Base-by-base conservation (phyloP, 2,329 filamentous ascomycete species). In the Pseudogymnoascus sp. region DNA sequence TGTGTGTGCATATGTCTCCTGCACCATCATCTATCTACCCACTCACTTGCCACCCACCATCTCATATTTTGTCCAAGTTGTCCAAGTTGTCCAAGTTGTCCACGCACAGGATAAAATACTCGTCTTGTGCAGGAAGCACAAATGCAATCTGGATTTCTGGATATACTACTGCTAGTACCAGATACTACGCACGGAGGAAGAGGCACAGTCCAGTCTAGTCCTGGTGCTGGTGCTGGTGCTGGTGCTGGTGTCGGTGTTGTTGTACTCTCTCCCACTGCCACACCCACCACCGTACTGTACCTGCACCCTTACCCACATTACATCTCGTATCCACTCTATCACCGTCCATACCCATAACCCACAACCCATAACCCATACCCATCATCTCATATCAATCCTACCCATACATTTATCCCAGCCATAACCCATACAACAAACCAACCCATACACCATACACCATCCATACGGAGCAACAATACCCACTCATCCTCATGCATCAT, bases 401-500 rank as follows among this genome's bases (percentile, higher is more conserved):
- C 4, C 18, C 11, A 23, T 23, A 23, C 29, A 31, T 29, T 12
- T 4, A 39, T 39, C 14, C 37, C 37, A 40, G 29, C 29, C 29
- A 31, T 31, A 31, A 31, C 29, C 29, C 29, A 31, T 31, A 31
- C 29, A 31, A 31, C 29, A 31, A 10, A 7, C 37, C 37, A 39
- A 12, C 2, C 11, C 12, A 8, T 16, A 31, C 23, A 57, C 11
- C 21, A 12, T 4, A 31, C 47, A 14, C 4, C 14, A 31, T 6
- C 26, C 47, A 54, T 51, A 51, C 21, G 21, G 21, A 47, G 12
- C 45, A 51, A 29, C 47, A 16, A 16, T 31, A 54, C n/a, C 47
- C 47, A 57, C 47, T 29, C 47, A 31, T 18, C 26, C 47, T 57
- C 47, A 57, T 57, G 47, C 47, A 57, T 57, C 47, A 57, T 57